Evolutionary conservation across 2,329 filamentous ascomycete species (phyloP).

Genomic region (Domatiomyces globalis): DNA sequence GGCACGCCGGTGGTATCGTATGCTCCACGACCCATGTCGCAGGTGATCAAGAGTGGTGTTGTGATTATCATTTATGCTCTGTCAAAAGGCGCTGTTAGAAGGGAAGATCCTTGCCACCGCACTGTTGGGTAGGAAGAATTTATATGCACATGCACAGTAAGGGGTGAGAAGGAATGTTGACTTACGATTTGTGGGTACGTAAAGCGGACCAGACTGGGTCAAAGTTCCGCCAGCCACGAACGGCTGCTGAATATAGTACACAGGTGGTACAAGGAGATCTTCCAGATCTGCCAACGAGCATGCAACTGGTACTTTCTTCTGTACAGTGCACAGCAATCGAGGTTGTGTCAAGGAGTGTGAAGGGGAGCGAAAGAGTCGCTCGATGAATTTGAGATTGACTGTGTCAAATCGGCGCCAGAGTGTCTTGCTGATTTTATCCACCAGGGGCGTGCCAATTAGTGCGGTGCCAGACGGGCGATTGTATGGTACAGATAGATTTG

Average conservation of each 20-base stretch:
- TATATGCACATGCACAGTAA: neutral
- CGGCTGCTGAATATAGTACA: neutral
- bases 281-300: neutral
- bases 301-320: neutral
- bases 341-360: neutral
- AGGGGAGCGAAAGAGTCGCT: neutral
- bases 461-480: neutral
- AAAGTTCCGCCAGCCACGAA: neutral
- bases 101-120: neutral
- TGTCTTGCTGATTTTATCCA: neutral
- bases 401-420: neutral
- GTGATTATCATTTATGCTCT: constrained; percentile 15
- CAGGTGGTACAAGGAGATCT: neutral
- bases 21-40: constrained; percentile 38
- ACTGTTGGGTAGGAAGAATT: neutral
- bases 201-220: neutral
- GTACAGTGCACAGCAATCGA: neutral
- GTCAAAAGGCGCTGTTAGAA: constrained; percentile 8
- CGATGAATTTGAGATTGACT: neutral
- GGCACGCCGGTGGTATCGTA: constrained; percentile 40
- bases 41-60: constrained; percentile 11
- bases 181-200: neutral
- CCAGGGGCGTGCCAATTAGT: neutral
- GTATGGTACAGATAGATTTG: neutral
- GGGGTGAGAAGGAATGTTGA: neutral